Percentiles rank a stretch among this genome's conserved stretches.
Conservation (phyloP, 2,329 filamentous ascomycete genomes). For the Thielaviopsis musarum region DNA sequence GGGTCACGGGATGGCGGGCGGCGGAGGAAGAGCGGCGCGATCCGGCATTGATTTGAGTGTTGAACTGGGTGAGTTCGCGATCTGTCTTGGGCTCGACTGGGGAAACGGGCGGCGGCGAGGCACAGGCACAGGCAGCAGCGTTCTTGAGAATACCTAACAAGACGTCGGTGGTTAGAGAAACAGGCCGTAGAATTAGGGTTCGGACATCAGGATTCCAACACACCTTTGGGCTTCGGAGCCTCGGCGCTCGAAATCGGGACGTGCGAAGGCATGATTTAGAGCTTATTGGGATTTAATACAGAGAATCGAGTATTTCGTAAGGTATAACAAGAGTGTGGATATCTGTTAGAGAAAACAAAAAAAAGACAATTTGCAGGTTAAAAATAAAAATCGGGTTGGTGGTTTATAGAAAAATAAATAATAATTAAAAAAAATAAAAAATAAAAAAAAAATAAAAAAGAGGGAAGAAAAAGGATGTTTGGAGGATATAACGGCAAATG, state of each 20-base stretch:
- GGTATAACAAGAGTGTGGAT: no score
- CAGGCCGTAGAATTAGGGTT: background rate
- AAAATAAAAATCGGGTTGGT: no score
- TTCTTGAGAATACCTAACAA: conserved; percentile 81
- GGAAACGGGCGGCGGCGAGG: conserved; percentile 37
- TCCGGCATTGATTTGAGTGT: conserved; percentile 88
- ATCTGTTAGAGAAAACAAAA: no score
- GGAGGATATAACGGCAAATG: no score
- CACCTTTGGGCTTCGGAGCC: conserved; percentile 30
- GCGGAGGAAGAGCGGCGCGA: conserved; percentile 60
- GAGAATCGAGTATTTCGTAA: no score
- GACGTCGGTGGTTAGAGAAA: background rate
- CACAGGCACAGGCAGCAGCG: conserved; percentile 41
- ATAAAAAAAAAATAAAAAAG: background rate
- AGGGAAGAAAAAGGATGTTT: background rate
- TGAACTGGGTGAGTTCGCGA: conserved; percentile 83
- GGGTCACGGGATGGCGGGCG: conserved; percentile 34
- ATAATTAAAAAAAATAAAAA: background rate
- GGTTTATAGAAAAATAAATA: no score
- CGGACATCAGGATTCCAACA: conserved; percentile 9
- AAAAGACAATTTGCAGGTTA: no score
- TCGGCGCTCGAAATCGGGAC: conserved; percentile 18
- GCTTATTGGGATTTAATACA: background rate
- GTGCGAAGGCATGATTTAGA: conserved; percentile 8
- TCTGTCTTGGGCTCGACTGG: conserved; percentile 34